Evolutionary conservation across 2,329 filamentous ascomycete genomes (phyloP).

Genomic region (Zasmidium angulare): DNA sequence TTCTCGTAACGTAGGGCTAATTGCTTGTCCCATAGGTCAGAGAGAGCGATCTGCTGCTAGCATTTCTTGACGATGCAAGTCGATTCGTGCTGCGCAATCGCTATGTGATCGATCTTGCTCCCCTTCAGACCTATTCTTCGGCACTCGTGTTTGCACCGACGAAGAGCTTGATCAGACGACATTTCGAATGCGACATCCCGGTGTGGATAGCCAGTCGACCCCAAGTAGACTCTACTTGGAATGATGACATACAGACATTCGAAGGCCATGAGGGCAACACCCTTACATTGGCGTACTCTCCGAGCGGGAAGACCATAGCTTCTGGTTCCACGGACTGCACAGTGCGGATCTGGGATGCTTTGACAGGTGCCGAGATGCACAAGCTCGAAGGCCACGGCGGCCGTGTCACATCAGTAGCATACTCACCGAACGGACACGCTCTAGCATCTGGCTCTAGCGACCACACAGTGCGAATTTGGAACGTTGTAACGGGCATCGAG

Average conservation of each 20-base stretch:
- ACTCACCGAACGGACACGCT: slow-evolving; percentile 6
- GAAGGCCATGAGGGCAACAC: slow-evolving; percentile 22
- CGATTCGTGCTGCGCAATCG: slow-evolving; percentile 33
- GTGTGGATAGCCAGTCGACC: slow-evolving; percentile 16
- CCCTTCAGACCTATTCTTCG: slow-evolving; percentile 39
- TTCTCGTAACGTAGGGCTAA: background rate
- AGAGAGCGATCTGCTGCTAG: slow-evolving; percentile 8
- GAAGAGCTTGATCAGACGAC: slow-evolving; percentile 27
- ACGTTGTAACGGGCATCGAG: slow-evolving; percentile 9
- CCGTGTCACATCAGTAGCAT: slow-evolving; percentile 11
- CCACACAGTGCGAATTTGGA: slow-evolving; percentile 19
- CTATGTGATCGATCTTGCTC: slow-evolving; percentile 31
- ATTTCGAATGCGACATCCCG: slow-evolving; percentile 23
- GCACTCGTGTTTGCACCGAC: slow-evolving; percentile 36
- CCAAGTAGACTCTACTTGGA: slow-evolving; percentile 19
- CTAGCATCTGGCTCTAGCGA: slow-evolving; percentile 1
- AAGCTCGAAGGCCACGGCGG: slow-evolving; percentile 27
- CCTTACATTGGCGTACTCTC: slow-evolving; percentile 4
- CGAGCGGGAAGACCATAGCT: slow-evolving; percentile 3
- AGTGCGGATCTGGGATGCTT: slow-evolving; percentile 20
- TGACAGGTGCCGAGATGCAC: slow-evolving; percentile 26
- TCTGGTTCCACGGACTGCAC: slow-evolving; percentile 4
- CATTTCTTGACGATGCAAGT: slow-evolving; percentile 34
- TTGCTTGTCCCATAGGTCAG: background rate
- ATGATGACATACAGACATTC: slow-evolving; percentile 27